phyloP scores from a whole-genome alignment of 2,329 filamentous ascomycete genomes.

The Catunica adiposa region DNA sequence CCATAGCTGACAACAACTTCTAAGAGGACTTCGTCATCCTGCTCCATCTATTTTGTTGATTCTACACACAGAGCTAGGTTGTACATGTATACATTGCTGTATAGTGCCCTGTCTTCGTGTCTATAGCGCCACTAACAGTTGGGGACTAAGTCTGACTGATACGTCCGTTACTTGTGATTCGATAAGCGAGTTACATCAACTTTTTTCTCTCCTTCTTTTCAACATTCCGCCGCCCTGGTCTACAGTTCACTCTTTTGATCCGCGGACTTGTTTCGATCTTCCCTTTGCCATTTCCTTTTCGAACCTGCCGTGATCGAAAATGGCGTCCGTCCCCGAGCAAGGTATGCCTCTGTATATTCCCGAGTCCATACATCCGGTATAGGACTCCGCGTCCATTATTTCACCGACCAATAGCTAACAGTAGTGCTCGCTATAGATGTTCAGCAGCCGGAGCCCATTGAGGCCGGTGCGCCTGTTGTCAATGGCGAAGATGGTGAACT shows the following conservation, averaged over 20 bases:
- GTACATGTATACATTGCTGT: no score
- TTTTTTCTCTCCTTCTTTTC: constrained; percentile 6
- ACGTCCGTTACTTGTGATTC: background rate
- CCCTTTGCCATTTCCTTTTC: background rate
- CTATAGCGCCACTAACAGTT: background rate
- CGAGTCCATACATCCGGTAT: no score
- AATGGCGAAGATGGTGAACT: background rate
- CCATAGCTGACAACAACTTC: background rate
- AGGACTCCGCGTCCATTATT: no score
- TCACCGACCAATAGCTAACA: constrained; percentile 6
- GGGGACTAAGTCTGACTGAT: background rate
- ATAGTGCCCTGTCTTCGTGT: background rate
- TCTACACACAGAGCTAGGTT: background rate
- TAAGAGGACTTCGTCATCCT: background rate
- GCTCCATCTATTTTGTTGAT: background rate
- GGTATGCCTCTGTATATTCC: constrained; percentile 3
- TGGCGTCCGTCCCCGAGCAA: constrained; percentile 10
- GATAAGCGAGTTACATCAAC: constrained; percentile 8
- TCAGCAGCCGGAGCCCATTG: constrained; percentile 9
- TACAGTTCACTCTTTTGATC: background rate
- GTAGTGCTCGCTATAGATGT: background rate
- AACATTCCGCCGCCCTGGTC: constrained; percentile 3
- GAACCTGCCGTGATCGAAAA: constrained; percentile 9
- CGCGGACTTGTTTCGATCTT: constrained; percentile 3
- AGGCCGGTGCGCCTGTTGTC: constrained; percentile 6